A percentile compares a stretch with the other conserved stretches of the same genome.
These are phyloP conservation scores for Chytriomyces hyalinus DNA, from an alignment of 192 early-diverging fungal genomes.

Conservation along the genomic window DNA sequence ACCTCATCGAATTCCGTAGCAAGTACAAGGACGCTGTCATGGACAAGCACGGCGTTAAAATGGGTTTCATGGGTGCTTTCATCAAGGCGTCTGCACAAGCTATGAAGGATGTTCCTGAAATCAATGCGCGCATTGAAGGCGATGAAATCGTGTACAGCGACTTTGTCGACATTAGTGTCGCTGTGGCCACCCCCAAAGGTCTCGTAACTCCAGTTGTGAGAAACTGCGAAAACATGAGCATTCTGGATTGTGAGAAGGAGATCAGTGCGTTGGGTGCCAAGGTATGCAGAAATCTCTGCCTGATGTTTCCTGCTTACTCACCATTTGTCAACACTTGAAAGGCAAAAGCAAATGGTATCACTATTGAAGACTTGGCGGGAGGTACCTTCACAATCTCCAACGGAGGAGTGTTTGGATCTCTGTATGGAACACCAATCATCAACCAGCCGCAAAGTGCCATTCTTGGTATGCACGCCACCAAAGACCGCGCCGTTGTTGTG, in stretches of 20 bases:
- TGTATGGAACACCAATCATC: constrained; percentile 98
- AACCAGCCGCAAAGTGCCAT: constrained; percentile 97
- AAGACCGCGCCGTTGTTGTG: constrained; percentile 94
- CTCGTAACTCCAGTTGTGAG: constrained; percentile 96
- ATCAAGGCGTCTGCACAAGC: constrained; percentile 88
- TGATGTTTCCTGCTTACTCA: background rate
- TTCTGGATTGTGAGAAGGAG: constrained; percentile 90
- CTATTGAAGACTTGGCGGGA: constrained; percentile 97
- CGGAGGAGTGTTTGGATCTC: constrained; percentile 97
- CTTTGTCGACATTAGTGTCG: constrained; percentile 93
- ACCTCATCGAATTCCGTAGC: constrained; percentile 87
- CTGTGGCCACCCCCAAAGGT: constrained; percentile 98
- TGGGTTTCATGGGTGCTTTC: constrained; percentile 98
- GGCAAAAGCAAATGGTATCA: constrained; percentile 94
- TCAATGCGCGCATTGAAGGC: constrained; percentile 95
- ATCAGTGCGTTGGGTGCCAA: constrained; percentile 86
- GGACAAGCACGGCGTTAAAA: constrained; percentile 94
- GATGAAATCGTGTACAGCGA: constrained; percentile 90
- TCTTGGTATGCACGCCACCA: constrained; percentile 98
- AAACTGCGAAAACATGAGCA: constrained; percentile 85
- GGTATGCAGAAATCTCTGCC: constrained; percentile 40
- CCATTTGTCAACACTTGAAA: constrained; percentile 30
- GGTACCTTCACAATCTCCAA: constrained; percentile 99
- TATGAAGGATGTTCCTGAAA: constrained; percentile 87
- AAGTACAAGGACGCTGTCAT: constrained; percentile 93